phyloP scores from a whole-genome alignment of 139 green algal genomes.

The Gonium pectorale region DNA sequence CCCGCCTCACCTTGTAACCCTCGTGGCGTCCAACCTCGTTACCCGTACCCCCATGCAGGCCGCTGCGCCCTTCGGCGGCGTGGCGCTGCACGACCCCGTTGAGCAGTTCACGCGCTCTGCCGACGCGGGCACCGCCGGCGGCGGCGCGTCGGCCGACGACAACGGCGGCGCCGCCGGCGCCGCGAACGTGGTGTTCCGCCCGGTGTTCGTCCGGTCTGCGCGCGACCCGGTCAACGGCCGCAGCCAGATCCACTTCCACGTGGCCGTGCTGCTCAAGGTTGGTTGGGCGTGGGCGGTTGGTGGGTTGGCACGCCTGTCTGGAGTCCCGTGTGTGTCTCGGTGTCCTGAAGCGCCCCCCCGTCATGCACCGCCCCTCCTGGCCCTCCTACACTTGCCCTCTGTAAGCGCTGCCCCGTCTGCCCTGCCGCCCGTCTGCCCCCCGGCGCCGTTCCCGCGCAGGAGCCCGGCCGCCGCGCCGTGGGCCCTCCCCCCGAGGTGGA shows the following conservation, averaged over 20 bases:
- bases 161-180: too few species aligned
- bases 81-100: too few species aligned
- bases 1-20: too few species aligned
- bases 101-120: too few species aligned
- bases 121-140: too few species aligned
- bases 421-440: too few species aligned
- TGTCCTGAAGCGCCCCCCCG: not conserved
- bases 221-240: not conserved
- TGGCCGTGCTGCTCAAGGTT: constrained; percentile 26
- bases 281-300: not conserved
- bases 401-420: not conserved
- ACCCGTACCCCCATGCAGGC: too few species aligned
- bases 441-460: not conserved
- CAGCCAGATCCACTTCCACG: constrained; percentile 17
- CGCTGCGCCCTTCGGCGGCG: too few species aligned
- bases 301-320: not conserved
- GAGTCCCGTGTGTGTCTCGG: not conserved
- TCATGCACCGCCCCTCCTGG: not conserved
- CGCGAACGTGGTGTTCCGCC: constrained; percentile 35
- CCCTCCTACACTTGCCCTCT: not conserved
- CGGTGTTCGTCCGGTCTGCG: constrained; percentile 20
- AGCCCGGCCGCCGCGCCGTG: not conserved
- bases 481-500: constrained; percentile 10
- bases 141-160: too few species aligned
- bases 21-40: too few species aligned